Evolutionary conservation across 176 grass and related monocot species (phyloP), one percentile per base, ranked within the genome.

Genomic region (Oryza australiensis): DNA sequence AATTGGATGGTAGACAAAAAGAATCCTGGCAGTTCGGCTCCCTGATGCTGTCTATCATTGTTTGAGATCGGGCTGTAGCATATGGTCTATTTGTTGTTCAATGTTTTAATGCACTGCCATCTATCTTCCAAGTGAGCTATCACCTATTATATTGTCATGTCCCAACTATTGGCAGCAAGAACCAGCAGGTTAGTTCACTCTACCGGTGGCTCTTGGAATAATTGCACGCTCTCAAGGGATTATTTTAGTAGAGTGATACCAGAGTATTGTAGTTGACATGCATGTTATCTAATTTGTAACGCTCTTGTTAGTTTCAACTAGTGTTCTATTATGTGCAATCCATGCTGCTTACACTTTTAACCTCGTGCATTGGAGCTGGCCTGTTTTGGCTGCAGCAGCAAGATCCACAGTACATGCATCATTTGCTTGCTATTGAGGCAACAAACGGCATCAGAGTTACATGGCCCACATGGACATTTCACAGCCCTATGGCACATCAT

Each of bases 301-400:
- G 11, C 73, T 67, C 18, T 73, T 73, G 4, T 78, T 78, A 46
- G 73, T 67, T 68, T 68, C 20, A 53, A 1, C 15, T 40, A 26
- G 76, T 78, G 60, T n/a, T 77, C 34, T 73, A 27, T 55, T 51
- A 29, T 78, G 62, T 59, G 14, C 32, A 32, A 34, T 49, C 59
- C 26, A 26, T 78, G 74, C 60, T 35, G 10, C 27, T 60, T 79
- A 73, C 80, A 72, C 33, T 35, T 60, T 83, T 40, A 67, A 73
- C 74, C 60, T 83, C 57, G 12, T 84, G 73, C 23, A n/a, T 23
- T 83, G 37, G 68, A 72, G 80, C 80, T 88, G 80, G 16, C 80
- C 32, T 88, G 80, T 79, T 83, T 83, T 66, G 24, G 74, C 27
- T 59, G 26, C 33, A 35, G 60, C 22, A 79, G 42, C 80, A 79